Percentiles rank a stretch among this genome's conserved stretches.
phyloP scores from a whole-genome alignment of 2,329 filamentous ascomycete species.

The Phaeoacremonium minimum region DNA sequence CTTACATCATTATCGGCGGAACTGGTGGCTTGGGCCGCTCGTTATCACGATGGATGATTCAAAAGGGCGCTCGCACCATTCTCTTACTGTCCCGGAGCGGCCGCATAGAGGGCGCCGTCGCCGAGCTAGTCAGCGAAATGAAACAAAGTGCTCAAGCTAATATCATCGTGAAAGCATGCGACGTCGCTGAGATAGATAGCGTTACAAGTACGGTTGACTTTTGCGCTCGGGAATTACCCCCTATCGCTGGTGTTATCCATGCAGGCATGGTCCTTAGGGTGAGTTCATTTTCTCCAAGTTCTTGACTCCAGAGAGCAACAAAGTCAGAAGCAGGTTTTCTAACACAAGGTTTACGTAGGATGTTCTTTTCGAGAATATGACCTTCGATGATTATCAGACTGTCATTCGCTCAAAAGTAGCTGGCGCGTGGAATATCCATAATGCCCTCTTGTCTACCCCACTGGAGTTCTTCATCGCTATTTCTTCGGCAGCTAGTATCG shows the following conservation, averaged over 20 bases:
- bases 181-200: slow-evolving; percentile 20
- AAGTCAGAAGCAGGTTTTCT: too few species aligned
- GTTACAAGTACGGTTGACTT: slow-evolving; percentile 19
- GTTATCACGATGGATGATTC: slow-evolving; percentile 21
- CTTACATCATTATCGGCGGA: slow-evolving; percentile 28
- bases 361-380: slow-evolving; percentile 2
- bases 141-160: slow-evolving; percentile 11
- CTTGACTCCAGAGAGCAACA: too few species aligned
- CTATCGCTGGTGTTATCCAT: slow-evolving; percentile 34
- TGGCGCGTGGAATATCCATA: slow-evolving; percentile 8
- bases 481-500: slow-evolving; percentile 7
- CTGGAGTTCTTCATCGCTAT: slow-evolving; percentile 9
- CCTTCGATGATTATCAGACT: slow-evolving; percentile 3
- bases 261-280: slow-evolving; percentile 32
- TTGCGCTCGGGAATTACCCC: slow-evolving; percentile 13
- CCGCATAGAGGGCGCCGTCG: slow-evolving; percentile 7
- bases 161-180: slow-evolving; percentile 18
- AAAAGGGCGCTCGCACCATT: slow-evolving; percentile 22
- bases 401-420: slow-evolving; percentile 7
- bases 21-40: slow-evolving; percentile 26
- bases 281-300: slow-evolving; percentile 4
- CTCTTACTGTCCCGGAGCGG: slow-evolving; percentile 23
- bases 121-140: slow-evolving; percentile 15
- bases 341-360: too few species aligned
- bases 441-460: background rate